Evolutionary conservation across 768 basidiomycete species (phyloP).

Genomic region (Crepidotus variabilis): DNA sequence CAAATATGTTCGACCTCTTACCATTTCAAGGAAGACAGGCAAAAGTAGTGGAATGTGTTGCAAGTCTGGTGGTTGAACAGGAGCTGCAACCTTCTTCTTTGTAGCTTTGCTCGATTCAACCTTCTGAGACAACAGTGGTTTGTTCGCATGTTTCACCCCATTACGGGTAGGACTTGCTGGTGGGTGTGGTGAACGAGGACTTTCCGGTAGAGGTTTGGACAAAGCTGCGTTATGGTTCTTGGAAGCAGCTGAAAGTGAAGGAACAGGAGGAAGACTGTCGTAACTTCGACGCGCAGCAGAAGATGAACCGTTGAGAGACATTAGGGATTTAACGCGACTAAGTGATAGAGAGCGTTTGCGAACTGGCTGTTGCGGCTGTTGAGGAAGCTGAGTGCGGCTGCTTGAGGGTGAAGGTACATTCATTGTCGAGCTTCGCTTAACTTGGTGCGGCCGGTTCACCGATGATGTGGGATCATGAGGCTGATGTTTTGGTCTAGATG

Average conservation of each 20-base stretch:
- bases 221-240: conserved; percentile 23
- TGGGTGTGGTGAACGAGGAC: conserved; percentile 38
- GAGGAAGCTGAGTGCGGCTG: background rate
- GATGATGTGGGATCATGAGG: background rate
- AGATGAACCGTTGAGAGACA: conserved; percentile 11
- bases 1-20: conserved; percentile 33
- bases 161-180: conserved; percentile 2
- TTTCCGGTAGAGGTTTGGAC: conserved; percentile 22
- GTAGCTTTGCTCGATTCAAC: background rate
- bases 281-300: conserved; percentile 19
- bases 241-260: conserved; percentile 33
- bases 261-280: conserved; percentile 40
- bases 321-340: conserved; percentile 44
- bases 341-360: conserved; percentile 42
- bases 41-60: conserved; percentile 75
- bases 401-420: background rate
- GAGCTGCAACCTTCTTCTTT: conserved; percentile 37
- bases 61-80: conserved; percentile 72
- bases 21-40: conserved; percentile 91
- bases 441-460: background rate
- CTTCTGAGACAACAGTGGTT: background rate
- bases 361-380: conserved; percentile 12
- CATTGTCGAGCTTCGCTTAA: background rate
- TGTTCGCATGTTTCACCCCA: background rate
- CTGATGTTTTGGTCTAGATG: background rate